These are phyloP conservation scores for Colletotrichum liriopes DNA, from an alignment of 2,329 filamentous ascomycete species.

Conservation along the genomic window DNA sequence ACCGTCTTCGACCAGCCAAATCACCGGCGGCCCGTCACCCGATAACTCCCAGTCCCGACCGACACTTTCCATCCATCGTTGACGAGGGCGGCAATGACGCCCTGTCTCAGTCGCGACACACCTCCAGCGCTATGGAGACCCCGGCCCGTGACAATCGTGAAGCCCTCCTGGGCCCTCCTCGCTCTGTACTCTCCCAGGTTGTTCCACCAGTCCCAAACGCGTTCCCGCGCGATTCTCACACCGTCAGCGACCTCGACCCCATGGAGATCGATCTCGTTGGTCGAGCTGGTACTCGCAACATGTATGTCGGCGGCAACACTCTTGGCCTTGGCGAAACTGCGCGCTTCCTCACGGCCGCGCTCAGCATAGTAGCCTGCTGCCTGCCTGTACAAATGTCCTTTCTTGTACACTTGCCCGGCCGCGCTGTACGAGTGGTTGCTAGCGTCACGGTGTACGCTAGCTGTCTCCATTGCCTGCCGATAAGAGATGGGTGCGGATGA, in stretches of 20 bases:
- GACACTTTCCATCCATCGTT: conserved; percentile 89
- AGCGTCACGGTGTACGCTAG: conserved; percentile 48
- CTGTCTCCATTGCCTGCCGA: conserved; percentile 44
- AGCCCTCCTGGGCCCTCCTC: conserved; percentile 67
- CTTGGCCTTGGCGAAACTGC: conserved; percentile 69
- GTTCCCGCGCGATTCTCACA: conserved; percentile 80
- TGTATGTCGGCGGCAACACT: conserved; percentile 79
- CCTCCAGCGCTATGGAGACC: conserved; percentile 86
- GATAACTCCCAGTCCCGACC: conserved; percentile 78
- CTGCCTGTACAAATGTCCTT: conserved; percentile 78
- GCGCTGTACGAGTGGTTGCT: conserved; percentile 53
- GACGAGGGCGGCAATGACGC: conserved; percentile 82
- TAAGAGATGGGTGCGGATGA: conserved; percentile 24
- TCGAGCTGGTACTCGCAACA: conserved; percentile 77
- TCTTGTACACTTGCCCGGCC: conserved; percentile 60
- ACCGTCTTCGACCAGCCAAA: conserved; percentile 16
- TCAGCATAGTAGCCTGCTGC: conserved; percentile 84
- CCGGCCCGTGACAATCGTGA: conserved; percentile 84
- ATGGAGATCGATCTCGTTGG: conserved; percentile 81
- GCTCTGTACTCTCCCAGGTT: conserved; percentile 76
- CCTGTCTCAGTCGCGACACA: conserved; percentile 81
- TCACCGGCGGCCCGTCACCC: conserved; percentile 74
- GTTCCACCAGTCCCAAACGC: conserved; percentile 83
- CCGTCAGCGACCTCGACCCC: conserved; percentile 87
- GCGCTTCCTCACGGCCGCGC: conserved; percentile 76